These are phyloP conservation scores for Lodderomyces theae DNA, from an alignment of 1,139 yeast genomes.

Conservation along the genomic window DNA sequence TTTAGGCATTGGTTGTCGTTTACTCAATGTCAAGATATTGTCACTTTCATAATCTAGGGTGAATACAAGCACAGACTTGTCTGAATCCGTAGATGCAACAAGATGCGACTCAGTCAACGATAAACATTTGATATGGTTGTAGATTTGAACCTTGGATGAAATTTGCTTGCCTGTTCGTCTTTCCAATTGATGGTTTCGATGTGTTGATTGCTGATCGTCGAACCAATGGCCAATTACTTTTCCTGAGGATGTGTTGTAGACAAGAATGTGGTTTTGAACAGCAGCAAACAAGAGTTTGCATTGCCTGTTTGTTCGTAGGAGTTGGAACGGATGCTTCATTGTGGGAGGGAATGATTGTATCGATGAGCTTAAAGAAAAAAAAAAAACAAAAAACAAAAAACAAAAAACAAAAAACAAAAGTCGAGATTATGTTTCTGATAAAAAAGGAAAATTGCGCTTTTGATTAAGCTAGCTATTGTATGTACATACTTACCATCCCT, in stretches of 20 bases:
- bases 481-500: conserved; percentile 8
- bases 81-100: conserved; percentile 76
- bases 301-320: conserved; percentile 39
- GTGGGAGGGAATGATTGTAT: too few species aligned
- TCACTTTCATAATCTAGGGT: conserved; percentile 28
- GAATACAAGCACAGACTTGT: conserved; percentile 74
- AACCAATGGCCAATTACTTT: conserved; percentile 53
- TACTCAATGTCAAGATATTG: conserved; percentile 49
- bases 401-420: too few species aligned
- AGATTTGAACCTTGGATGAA: conserved; percentile 48
- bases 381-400: too few species aligned
- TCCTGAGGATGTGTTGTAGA: conserved; percentile 37
- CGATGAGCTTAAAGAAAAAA: neutral
- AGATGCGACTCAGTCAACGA: conserved; percentile 50
- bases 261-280: conserved; percentile 55
- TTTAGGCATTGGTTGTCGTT: conserved; percentile 80
- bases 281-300: conserved; percentile 53
- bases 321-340: conserved; percentile 72
- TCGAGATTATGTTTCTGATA: neutral
- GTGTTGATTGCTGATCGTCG: conserved; percentile 36
- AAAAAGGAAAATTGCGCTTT: neutral
- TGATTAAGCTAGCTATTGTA: too few species aligned
- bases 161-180: conserved; percentile 12
- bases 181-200: conserved; percentile 42
- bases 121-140: conserved; percentile 63